Evolutionary conservation across 768 basidiomycete genomes (phyloP).

Genomic region (button mushroom (Agaricus bisporus)): DNA sequence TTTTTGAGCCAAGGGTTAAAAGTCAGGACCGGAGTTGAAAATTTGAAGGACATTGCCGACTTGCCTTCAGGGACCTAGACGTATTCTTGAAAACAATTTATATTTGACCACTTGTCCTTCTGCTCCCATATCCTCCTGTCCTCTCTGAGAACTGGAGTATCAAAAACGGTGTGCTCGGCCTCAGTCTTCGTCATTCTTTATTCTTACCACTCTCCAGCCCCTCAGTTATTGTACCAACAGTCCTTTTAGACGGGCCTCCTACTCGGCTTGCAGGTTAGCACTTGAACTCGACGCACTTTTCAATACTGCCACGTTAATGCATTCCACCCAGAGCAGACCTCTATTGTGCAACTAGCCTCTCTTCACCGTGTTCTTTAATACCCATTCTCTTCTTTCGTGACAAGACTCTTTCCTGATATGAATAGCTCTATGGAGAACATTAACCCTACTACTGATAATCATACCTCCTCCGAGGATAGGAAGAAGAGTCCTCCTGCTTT

Average conservation of each 20-base stretch:
- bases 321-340: constrained; percentile 34
- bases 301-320: constrained; percentile 19
- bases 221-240: constrained; percentile 70
- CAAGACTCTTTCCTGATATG: constrained; percentile 50
- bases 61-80: constrained; percentile 40
- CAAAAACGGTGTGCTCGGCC: constrained; percentile 40
- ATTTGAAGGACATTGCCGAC: constrained; percentile 44
- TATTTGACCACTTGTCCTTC: constrained; percentile 31
- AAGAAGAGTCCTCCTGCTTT: constrained; percentile 90
- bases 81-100: constrained; percentile 37
- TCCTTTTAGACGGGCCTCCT: constrained; percentile 64
- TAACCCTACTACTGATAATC: constrained; percentile 71
- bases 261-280: constrained; percentile 63
- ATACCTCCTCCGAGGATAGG: constrained; percentile 57
- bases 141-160: constrained; percentile 32
- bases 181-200: constrained; percentile 14
- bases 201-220: constrained; percentile 13
- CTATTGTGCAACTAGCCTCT: constrained; percentile 61
- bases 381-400: constrained; percentile 43
- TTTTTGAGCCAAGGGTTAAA: constrained; percentile 10
- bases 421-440: constrained; percentile 58
- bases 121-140: constrained; percentile 28
- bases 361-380: constrained; percentile 18
- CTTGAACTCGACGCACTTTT: constrained; percentile 19
- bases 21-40: constrained; percentile 42